Evolutionary conservation across 306 rosid genomes (phyloP), one percentile per base, ranked within the genome.

Genomic region (Citrullus amarus): DNA sequence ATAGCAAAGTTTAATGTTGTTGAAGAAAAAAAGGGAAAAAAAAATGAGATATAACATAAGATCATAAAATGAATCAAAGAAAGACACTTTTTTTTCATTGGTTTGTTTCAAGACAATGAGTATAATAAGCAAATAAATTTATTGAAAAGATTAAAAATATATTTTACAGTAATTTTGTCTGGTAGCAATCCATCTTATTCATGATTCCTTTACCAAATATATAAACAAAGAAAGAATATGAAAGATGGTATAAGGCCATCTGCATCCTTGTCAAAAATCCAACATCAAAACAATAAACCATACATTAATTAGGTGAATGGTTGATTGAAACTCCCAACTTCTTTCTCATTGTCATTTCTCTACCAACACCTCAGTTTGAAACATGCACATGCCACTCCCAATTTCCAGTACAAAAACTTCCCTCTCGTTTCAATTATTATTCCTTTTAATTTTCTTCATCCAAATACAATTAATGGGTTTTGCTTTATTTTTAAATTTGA

Each of bases 181-280:
- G 62, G 30, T 74, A 51, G 78, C 3, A 74, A 32, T 16, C 58
- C 25, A 51, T 25, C 78, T 32, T 74, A 74, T 74, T 51, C 61
- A 53, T 74, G 78, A 74, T 74, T 32, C 78, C 46, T 73, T 73
- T 9, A 53, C 78, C 46, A 36, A 74, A 74, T 74, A 54, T 36
- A 74, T 74, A 74, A 74, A 74, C 63, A 30, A 74, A 36, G 38
- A 14, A 14, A 15, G 76, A 71, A 72, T 72, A 72, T 72, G 1
- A 48, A 38, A 15, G 43, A 14, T 48, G 15, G 60, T 48, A 72
- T 72, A 72, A 72, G 60, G 77, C 50, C 77, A 72, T 28, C 43
- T 48, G 77, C 77, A 72, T 25, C 77, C 58, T 72, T 48, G 43
- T 51, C 59, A 72, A 50, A 48, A 73, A 73, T 51, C 62, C 78